Percentiles rank a stretch among this genome's conserved stretches.
Evolutionary conservation across 768 basidiomycete genomes (phyloP).

Genomic region (Trametes villosa): DNA sequence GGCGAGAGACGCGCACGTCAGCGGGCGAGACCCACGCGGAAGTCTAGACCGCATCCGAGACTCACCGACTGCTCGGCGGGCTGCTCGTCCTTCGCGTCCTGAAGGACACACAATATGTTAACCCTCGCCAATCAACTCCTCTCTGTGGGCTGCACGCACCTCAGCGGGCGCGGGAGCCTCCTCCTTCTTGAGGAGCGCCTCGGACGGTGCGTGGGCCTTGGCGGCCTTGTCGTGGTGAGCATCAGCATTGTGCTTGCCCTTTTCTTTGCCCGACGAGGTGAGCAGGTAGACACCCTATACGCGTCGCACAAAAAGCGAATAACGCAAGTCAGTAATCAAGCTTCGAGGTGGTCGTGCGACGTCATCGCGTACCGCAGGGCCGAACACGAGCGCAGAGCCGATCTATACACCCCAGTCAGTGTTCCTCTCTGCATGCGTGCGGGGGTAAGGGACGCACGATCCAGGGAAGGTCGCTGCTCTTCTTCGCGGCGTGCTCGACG

Average conservation of each 20-base stretch:
- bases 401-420: conserved; percentile 27
- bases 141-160: background rate
- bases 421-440: background rate
- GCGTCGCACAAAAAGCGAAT: background rate
- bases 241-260: conserved; percentile 15
- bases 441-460: conserved; percentile 16
- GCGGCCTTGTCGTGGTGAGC: conserved; percentile 9
- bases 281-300: conserved; percentile 18
- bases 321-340: background rate
- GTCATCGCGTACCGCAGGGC: conserved; percentile 26
- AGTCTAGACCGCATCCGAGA: background rate
- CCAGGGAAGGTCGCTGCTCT: conserved; percentile 31
- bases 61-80: conserved; percentile 18
- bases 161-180: conserved; percentile 7
- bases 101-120: background rate
- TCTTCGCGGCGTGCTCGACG: conserved; percentile 19
- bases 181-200: background rate
- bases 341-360: conserved; percentile 8
- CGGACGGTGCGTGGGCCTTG: conserved; percentile 4
- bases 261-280: conserved; percentile 10
- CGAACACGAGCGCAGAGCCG: conserved; percentile 32
- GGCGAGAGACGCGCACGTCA: conserved; percentile 3
- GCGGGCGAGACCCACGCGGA: background rate
- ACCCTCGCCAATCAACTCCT: too few relatives aligned
- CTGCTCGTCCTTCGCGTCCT: conserved; percentile 20